Evolutionary conservation across 2,329 filamentous ascomycete genomes (phyloP), one percentile per base, ranked within the genome.

Genomic region (Pseudogymnoascus sp.): DNA sequence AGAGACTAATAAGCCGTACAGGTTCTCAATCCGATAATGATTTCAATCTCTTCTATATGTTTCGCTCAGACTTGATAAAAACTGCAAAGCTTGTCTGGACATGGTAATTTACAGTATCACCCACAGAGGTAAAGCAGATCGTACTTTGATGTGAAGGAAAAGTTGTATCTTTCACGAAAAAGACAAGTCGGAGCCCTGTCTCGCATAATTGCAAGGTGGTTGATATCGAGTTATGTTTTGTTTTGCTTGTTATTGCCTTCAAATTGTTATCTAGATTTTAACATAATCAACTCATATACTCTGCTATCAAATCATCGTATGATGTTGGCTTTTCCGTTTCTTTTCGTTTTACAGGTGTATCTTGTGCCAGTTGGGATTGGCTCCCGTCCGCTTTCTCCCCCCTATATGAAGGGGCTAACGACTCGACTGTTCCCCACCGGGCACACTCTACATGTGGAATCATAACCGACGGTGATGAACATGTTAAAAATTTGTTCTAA

Each of bases 401-500:
- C n/a, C n/a, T 14, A n/a, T 16, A 2, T 25, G 5, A 25, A 25
- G 23, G 3, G 5, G 23, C 23, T 25, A 25, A 1, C 37, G 5
- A 8, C 38, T 63, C 56, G 56, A 63, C 10, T 21, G 56, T 63
- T 28, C 59, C 53, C 40, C 18, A 61, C 21, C 25, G 28, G 3
- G 62, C 53, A 61, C 28, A 63, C 25, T 61, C 59, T 23, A 63
- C 21, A 28, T 61, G 61, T 56, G 28, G 62, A 37, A 63, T 35
- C 62, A 63, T 61, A 25, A 50, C 14, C 5, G 50, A 42, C 38
- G 31, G 64, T 59, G 47, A 65, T 53, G 60, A 23, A 35, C 62
- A 40, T 38, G 16, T 42, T 47, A 65, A 23, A 56, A 65, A 65
- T 8, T 40, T 37, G 62, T 65, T 40, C 64, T 65, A 60, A 47